phyloP scores from a whole-genome alignment of 345 rosid species.

The Crucihimalaya himalaica region DNA sequence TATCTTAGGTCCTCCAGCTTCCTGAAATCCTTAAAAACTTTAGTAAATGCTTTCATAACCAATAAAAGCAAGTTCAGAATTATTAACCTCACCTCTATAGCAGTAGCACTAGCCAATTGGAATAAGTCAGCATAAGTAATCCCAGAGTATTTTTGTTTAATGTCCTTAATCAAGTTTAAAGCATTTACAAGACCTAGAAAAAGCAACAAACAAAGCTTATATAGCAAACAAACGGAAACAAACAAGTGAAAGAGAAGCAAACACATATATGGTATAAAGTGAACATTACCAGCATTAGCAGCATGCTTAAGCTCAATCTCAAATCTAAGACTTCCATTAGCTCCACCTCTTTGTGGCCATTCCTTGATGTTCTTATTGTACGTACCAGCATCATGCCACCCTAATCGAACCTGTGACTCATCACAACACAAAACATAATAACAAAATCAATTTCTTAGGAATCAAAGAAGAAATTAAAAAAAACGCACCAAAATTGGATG shows the following conservation, averaged over 20 bases:
- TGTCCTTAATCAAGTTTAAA: constrained; percentile 69
- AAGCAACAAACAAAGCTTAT: neutral
- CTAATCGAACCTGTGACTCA: constrained; percentile 69
- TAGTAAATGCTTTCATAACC: neutral
- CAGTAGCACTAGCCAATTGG: constrained; percentile 94
- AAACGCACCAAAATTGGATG: constrained; percentile 79
- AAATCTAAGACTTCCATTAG: constrained; percentile 90
- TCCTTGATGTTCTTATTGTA: constrained; percentile 83
- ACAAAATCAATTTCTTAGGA: neutral
- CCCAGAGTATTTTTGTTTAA: constrained; percentile 81
- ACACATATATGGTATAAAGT: neutral
- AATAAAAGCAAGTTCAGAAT: neutral
- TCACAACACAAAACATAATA: neutral
- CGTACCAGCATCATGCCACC: constrained; percentile 99
- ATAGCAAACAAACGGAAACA: neutral
- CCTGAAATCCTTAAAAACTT: constrained; percentile 45
- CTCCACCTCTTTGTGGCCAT: constrained; percentile 94
- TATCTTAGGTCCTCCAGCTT: constrained; percentile 90
- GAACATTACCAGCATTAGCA: constrained; percentile 84
- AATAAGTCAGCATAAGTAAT: constrained; percentile 87
- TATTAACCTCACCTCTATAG: constrained; percentile 66
- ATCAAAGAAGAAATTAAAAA: neutral
- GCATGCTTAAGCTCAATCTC: constrained; percentile 91
- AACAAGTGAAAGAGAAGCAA: neutral
- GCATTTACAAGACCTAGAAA: constrained; percentile 84